Percentiles rank a stretch among this genome's conserved stretches.
These are phyloP conservation scores for Tricholoma hemisulphureum DNA, from an alignment of 768 basidiomycete genomes.

Conservation along the genomic window DNA sequence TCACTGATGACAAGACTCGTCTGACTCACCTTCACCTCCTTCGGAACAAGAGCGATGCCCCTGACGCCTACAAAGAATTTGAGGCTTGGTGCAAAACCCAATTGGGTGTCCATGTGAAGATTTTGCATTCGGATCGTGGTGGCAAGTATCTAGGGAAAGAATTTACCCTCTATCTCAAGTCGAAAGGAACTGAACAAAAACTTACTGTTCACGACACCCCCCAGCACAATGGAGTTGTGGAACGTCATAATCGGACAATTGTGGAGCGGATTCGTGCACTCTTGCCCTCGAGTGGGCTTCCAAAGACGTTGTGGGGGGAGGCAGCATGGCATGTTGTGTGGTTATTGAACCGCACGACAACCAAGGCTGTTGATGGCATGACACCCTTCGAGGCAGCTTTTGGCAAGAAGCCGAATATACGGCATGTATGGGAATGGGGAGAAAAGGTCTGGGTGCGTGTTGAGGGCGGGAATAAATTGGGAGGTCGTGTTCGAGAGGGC, in stretches of 20 bases:
- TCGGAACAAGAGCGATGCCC: slow-evolving; percentile 11
- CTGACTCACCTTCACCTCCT: neutral
- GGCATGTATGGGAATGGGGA: slow-evolving; percentile 31
- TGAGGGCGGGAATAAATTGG: slow-evolving; percentile 1
- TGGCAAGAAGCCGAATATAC: slow-evolving; percentile 31
- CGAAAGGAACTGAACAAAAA: slow-evolving; percentile 29
- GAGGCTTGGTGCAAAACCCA: slow-evolving; percentile 16
- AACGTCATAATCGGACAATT: slow-evolving; percentile 38
- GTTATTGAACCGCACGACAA: slow-evolving; percentile 24
- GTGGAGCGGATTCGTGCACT: slow-evolving; percentile 34
- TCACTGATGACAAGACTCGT: neutral
- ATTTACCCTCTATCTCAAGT: slow-evolving; percentile 26
- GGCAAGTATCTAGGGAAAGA: slow-evolving; percentile 35
- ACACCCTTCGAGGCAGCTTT: slow-evolving; percentile 28
- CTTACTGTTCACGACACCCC: slow-evolving; percentile 43
- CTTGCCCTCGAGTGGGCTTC: slow-evolving; percentile 33
- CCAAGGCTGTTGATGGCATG: slow-evolving; percentile 23
- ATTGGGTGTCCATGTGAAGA: slow-evolving; percentile 7
- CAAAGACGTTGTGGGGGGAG: slow-evolving; percentile 39
- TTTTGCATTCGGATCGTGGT: slow-evolving; percentile 32
- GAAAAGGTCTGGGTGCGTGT: slow-evolving; percentile 31
- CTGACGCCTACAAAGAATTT: slow-evolving; percentile 26
- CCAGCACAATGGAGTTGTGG: slow-evolving; percentile 43
- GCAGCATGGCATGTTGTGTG: slow-evolving; percentile 34
- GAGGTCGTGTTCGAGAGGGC: slow-evolving; percentile 15